A percentile compares a stretch with the other conserved stretches of the same genome.
These are phyloP conservation scores for Colletotrichum theobromicola DNA, from an alignment of 2,329 filamentous ascomycete genomes.

Conservation along the genomic window DNA sequence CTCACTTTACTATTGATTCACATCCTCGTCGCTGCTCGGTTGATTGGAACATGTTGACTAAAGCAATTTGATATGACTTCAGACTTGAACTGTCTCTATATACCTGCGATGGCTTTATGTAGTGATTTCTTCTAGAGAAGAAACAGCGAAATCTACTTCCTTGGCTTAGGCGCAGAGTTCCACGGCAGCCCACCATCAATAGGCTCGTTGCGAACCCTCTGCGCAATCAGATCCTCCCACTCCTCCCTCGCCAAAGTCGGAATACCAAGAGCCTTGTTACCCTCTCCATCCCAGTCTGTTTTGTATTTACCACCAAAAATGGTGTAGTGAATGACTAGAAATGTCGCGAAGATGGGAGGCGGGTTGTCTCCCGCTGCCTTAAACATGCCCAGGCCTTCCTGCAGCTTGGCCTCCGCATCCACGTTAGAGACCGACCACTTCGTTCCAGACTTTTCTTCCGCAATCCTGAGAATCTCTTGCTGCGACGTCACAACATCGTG, in stretches of 20 bases:
- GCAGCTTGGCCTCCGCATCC: background rate
- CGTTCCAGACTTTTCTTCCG: conserved; percentile 18
- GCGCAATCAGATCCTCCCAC: background rate
- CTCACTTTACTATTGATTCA: background rate
- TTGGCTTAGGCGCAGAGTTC: background rate
- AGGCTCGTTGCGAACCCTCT: background rate
- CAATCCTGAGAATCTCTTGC: conserved; percentile 48
- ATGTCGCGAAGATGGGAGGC: background rate
- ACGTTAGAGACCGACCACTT: background rate
- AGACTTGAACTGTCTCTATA: fast-evolving
- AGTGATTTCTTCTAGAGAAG: background rate
- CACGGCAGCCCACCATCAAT: background rate
- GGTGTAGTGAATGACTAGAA: background rate
- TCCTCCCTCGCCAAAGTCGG: background rate
- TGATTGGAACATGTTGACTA: fast-evolving
- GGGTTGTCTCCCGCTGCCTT: background rate
- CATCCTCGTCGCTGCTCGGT: background rate
- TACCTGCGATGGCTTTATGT: fast-evolving
- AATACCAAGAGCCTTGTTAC: background rate
- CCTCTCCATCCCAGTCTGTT: background rate
- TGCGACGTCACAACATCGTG: conserved; percentile 55
- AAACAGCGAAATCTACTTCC: background rate
- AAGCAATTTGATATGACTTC: fast-evolving
- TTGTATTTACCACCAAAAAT: background rate
- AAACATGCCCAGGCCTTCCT: background rate